Evolutionary conservation across 495 filamentous ascomycete species (phyloP), one percentile per base, ranked within the genome.

Genomic region (Rhypophila decipiens): DNA sequence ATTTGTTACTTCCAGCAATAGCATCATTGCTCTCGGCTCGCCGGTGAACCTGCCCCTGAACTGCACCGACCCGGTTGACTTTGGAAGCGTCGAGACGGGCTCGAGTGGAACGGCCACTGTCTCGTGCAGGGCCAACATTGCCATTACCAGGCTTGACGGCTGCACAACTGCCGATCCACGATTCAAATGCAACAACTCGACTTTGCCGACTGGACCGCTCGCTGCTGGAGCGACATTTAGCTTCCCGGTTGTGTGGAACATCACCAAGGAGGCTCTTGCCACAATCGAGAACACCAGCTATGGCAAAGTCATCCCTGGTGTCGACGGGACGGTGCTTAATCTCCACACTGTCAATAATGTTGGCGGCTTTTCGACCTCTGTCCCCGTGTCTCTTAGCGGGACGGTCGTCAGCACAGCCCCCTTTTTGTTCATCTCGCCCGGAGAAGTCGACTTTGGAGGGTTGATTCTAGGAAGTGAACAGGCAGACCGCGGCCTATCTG

Each of bases 81-180:
- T 77, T 54, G 75, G 75, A 5, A 52, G 53, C 10, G 58, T 72
- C 8, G 38, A 62, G 3, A 53, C 73, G 17, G 64, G 60, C 7
- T 48, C 45, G 3, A 51, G 56, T 13, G 54, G 41, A 13, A 64
- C 55, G 2, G 19, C 50, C 24, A 50, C 42, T 0, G 54, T 71
- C 24, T 55, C 54, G 1, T 72, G 69, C 39, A 53, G 24, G 9
- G 62, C 69, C 3, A 64, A 63, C 12, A 61, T 63, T 23, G 55
- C 47, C 5, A 42, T 68, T 0, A 58, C 50, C 5, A 51, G 65
- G 17, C 52, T 62, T 8, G 56, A 58, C 8, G 62, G 67, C n/a
- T 65, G 56, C 19, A 51, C 67, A 12, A 64, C 55, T n/a, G 42
- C 64, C 1, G 55, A 59, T 22, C 45, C 56, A 20, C 50, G 55